phyloP scores from a whole-genome alignment of 352 stramenopile genomes.

The Phytophthora tentaculata region DNA sequence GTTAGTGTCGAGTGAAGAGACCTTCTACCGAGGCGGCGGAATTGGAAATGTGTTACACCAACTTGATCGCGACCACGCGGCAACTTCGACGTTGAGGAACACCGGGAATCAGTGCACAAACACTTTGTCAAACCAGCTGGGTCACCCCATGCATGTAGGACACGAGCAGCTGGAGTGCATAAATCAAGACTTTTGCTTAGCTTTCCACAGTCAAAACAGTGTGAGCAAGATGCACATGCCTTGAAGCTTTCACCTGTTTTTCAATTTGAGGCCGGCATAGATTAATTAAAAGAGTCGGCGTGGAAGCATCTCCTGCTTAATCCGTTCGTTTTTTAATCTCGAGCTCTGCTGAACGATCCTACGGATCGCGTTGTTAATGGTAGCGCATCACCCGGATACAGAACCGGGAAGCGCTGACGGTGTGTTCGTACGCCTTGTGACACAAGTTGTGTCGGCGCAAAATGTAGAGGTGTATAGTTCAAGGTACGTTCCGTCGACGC shows the following conservation, averaged over 20 bases:
- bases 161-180: slow-evolving; percentile 19
- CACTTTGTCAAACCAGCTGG: slow-evolving; percentile 30
- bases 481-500: too few species aligned
- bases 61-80: slow-evolving; percentile 1
- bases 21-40: slow-evolving; percentile 27
- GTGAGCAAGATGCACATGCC: slow-evolving; percentile 11
- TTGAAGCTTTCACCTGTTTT: not conserved
- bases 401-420: slow-evolving; percentile 12
- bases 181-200: slow-evolving; percentile 3
- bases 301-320: not conserved
- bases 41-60: slow-evolving; percentile 17
- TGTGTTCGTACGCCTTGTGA: slow-evolving; percentile 4
- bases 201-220: not conserved
- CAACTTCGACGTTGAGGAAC: slow-evolving; percentile 33
- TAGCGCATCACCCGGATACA: slow-evolving; percentile 19
- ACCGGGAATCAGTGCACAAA: slow-evolving; percentile 11
- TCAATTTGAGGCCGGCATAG: not conserved
- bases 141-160: slow-evolving; percentile 19
- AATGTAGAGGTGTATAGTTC: too few species aligned
- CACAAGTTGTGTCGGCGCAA: too few species aligned
- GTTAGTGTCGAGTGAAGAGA: not conserved
- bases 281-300: slow-evolving; percentile 4
- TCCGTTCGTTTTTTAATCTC: slow-evolving; percentile 8
- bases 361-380: slow-evolving; percentile 1
- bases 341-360: slow-evolving; percentile 4